Evolutionary conservation across 108 stramenopile species (phyloP).

Genomic region (Fistulifera solaris): DNA sequence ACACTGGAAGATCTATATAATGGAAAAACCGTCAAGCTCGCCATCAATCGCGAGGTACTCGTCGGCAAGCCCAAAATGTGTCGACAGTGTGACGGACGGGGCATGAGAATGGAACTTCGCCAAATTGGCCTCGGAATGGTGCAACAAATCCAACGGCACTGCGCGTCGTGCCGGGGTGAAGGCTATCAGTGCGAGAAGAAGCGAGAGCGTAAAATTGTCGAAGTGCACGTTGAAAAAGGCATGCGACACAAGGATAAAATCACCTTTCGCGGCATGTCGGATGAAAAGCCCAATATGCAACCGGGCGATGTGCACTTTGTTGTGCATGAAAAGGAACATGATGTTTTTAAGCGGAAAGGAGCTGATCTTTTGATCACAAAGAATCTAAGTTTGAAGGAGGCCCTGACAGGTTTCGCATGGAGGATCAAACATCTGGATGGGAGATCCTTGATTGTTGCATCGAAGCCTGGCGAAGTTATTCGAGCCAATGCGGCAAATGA

Average conservation of each 20-base stretch:
- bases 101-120: slow-evolving; percentile 85
- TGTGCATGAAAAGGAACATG: slow-evolving; percentile 95
- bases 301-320: slow-evolving; percentile 96
- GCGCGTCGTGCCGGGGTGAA: slow-evolving; percentile 70
- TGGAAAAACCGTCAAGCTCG: slow-evolving; percentile 93
- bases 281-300: slow-evolving; percentile 93
- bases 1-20: slow-evolving; percentile 97
- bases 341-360: slow-evolving; percentile 93
- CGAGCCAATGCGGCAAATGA: slow-evolving; percentile 57
- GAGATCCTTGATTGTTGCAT: slow-evolving; percentile 75
- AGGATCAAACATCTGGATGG: slow-evolving; percentile 88
- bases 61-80: slow-evolving; percentile 78
- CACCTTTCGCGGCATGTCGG: slow-evolving; percentile 88
- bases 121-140: slow-evolving; percentile 98
- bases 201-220: slow-evolving; percentile 91
- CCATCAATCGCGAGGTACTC: slow-evolving; percentile 87
- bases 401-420: slow-evolving; percentile 94
- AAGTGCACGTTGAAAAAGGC: slow-evolving; percentile 93
- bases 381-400: slow-evolving; percentile 87
- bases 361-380: slow-evolving; percentile 91
- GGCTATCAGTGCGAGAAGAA: slow-evolving; percentile 64
- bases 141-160: slow-evolving; percentile 87
- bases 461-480: slow-evolving; percentile 86
- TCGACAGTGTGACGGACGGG: slow-evolving; percentile 80
- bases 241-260: slow-evolving; percentile 93